Conservation (phyloP, 768 basidiomycete species). For the Podaxis sp. region DNA sequence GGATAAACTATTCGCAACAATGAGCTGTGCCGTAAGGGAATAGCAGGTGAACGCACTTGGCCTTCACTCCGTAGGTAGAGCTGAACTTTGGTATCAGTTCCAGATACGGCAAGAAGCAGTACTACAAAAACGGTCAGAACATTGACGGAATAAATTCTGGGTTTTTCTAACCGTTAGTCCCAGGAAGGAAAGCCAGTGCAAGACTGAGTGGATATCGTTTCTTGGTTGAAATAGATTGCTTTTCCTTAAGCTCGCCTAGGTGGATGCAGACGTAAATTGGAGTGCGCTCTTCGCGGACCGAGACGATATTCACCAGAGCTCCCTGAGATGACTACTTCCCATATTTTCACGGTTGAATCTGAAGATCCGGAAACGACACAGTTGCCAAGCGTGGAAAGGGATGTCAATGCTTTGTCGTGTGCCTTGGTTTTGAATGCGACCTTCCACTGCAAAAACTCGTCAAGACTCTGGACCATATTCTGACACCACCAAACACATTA, state of each 20-base stretch:
- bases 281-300: background rate
- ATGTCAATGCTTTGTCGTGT: slow-evolving; percentile 70
- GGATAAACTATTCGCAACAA: slow-evolving; percentile 48
- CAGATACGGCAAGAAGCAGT: slow-evolving; percentile 74
- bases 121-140: slow-evolving; percentile 33
- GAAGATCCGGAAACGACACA: slow-evolving; percentile 78
- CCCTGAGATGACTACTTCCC: slow-evolving; percentile 43
- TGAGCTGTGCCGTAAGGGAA: background rate
- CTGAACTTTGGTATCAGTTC: slow-evolving; percentile 79
- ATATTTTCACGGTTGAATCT: slow-evolving; percentile 77
- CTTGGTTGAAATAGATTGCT: slow-evolving; percentile 62
- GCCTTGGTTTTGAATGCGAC: slow-evolving; percentile 44
- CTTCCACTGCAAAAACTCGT: slow-evolving; percentile 55
- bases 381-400: slow-evolving; percentile 51
- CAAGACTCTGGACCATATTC: slow-evolving; percentile 5
- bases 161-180: slow-evolving; percentile 52
- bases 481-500: background rate
- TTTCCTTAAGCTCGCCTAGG: slow-evolving; percentile 37
- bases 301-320: slow-evolving; percentile 26
- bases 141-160: slow-evolving; percentile 13
- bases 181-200: slow-evolving; percentile 63
- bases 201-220: slow-evolving; percentile 78
- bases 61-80: slow-evolving; percentile 72
- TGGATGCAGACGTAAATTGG: slow-evolving; percentile 10
- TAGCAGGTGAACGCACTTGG: slow-evolving; percentile 30